phyloP scores from a whole-genome alignment of 1,284 basidiomycete genomes.

The Ustilago hordei region DNA sequence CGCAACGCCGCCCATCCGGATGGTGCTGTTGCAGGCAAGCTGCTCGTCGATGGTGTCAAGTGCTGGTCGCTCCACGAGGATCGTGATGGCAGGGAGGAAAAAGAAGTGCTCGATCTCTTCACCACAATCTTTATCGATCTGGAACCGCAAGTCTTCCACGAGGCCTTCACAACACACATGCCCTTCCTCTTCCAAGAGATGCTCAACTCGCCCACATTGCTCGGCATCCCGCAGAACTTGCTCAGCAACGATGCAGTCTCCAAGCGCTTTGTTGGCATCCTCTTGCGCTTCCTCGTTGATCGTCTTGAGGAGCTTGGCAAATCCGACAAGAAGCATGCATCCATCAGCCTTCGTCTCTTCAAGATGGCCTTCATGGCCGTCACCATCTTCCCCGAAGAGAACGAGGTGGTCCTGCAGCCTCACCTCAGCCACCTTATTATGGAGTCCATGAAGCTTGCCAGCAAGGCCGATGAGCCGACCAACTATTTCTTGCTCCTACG shows the following conservation, averaged over 20 bases:
- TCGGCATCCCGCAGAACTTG: conserved; percentile 88
- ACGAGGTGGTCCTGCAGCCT: conserved; percentile 91
- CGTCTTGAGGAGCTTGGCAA: conserved; percentile 86
- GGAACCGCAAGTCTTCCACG: conserved; percentile 65
- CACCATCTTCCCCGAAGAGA: conserved; percentile 79
- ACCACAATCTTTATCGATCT: conserved; percentile 73
- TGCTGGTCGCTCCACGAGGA: conserved; percentile 88
- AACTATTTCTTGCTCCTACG: conserved; percentile 96
- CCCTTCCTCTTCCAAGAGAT: conserved; percentile 66
- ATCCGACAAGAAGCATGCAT: conserved; percentile 79
- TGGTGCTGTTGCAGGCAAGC: conserved; percentile 84
- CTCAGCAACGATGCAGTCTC: conserved; percentile 86
- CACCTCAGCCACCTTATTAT: conserved; percentile 95
- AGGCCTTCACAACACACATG: conserved; percentile 63
- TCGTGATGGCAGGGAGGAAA: conserved; percentile 78
- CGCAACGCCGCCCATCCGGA: conserved; percentile 83
- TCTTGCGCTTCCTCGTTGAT: conserved; percentile 86
- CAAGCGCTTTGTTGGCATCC: conserved; percentile 89
- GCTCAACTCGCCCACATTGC: conserved; percentile 78
- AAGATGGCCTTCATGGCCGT: conserved; percentile 97
- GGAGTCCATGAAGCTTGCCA: conserved; percentile 94
- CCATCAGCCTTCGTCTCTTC: conserved; percentile 86
- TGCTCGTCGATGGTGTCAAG: conserved; percentile 87
- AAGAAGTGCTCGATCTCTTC: conserved; percentile 88
- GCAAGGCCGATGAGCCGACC: conserved; percentile 87